Conservation (phyloP, 1,284 basidiomycete species). For the Cutaneotrichosporon sp. region DNA sequence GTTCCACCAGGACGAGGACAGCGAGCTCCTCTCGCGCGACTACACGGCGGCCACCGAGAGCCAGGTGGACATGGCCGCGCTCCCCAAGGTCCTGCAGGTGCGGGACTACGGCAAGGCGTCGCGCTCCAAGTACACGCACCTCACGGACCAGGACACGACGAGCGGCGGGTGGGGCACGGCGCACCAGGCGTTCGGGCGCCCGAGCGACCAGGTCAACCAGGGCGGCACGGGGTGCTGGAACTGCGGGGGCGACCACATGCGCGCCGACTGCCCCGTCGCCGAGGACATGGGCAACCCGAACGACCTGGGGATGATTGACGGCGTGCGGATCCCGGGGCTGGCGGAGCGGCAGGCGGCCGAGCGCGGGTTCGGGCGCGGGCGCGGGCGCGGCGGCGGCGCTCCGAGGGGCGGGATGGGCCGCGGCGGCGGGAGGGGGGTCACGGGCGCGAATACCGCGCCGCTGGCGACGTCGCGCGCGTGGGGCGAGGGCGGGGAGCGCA, state of each 20-base stretch:
- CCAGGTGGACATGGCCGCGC: slow-evolving; percentile 76
- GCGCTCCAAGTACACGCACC: slow-evolving; percentile 76
- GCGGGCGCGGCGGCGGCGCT: slow-evolving; percentile 7
- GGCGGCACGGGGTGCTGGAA: slow-evolving; percentile 77
- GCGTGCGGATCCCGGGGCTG: slow-evolving; percentile 22
- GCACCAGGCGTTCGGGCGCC: slow-evolving; percentile 61
- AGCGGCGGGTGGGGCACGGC: slow-evolving; percentile 70
- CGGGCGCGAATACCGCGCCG: slow-evolving; percentile 16
- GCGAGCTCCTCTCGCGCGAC: slow-evolving; percentile 85
- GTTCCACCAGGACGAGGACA: slow-evolving; percentile 93
- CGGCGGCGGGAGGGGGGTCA: slow-evolving; percentile 9
- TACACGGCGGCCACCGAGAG: slow-evolving; percentile 86
- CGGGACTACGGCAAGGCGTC: slow-evolving; percentile 76
- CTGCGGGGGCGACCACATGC: slow-evolving; percentile 80
- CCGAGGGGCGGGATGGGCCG: background rate
- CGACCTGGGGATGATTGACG: slow-evolving; percentile 35
- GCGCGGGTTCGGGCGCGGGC: slow-evolving; percentile 7
- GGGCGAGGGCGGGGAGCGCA: slow-evolving; percentile 14
- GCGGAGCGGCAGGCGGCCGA: slow-evolving; percentile 8
- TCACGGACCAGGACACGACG: slow-evolving; percentile 93
- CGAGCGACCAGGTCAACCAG: slow-evolving; percentile 43
- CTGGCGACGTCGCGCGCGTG: slow-evolving; percentile 24
- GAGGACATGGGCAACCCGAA: slow-evolving; percentile 28
- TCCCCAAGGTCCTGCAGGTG: slow-evolving; percentile 97
- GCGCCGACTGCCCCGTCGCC: slow-evolving; percentile 60